Base-by-base conservation (phyloP, 1,284 basidiomycete species). In the Anthracocystis walkeri region DNA sequence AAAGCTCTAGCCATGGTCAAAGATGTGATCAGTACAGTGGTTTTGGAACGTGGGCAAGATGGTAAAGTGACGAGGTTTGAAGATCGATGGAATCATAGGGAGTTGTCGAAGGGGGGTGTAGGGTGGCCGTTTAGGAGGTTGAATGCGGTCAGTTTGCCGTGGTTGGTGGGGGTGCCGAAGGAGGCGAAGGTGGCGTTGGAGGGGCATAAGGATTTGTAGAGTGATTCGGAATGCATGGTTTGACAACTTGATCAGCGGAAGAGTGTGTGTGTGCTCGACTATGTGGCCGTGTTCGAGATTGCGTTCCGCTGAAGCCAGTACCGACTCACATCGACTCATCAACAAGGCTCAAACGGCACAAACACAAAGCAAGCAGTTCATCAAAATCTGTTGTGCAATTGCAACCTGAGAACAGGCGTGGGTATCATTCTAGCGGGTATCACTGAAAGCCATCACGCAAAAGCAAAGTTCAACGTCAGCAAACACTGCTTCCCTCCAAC, bases 11-110 rank as follows among this genome's bases (percentile, higher is more conserved):
- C 89, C 8, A 79, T 90, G 16, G 87, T 88, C 4, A 86, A 85
- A 54, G 90, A 89, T 78, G 90, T 89, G 87, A 75, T 85, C 18
- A 92, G 90, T 0, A 88, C 92, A 33, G 87, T 92, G 27, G 83
- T 89, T 7, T 89, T 92, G 27, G 89, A 91, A 58, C 83, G 91
- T 40, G 90, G 91, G 79, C 89, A 89, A 1, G 84, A 90, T 23
- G 88, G 90, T 60, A 90, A 88, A 84, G 90, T 92, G 56, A 85
- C 87, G 1, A 87, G 87, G 31, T 85, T 92, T 59, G 87, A 89
- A 48, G 90, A 92, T 71, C 87, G 90, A 71, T 90, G 90, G 89
- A 86, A 88, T 33, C 70, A 75, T 45, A 77, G 75, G 25, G 52
- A 53, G 20, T 42, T 71, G 4, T 44, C 50, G 7, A 63, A 63